phyloP scores from a whole-genome alignment of 2,329 filamentous ascomycete genomes.

The Alternaria gansuensis region DNA sequence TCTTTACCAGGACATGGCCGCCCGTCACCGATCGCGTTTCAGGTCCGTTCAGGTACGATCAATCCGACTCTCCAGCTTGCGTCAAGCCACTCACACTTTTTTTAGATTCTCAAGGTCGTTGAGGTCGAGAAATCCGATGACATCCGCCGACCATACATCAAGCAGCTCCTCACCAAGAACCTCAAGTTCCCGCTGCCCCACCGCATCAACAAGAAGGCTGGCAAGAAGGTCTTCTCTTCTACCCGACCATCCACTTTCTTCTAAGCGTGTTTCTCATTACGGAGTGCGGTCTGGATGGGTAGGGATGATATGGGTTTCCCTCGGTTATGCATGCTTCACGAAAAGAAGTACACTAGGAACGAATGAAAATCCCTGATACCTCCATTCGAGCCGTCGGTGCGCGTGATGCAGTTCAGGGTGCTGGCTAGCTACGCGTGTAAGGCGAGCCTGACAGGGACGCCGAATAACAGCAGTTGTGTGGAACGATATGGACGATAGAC shows the following conservation, averaged over 20 bases:
- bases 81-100: conserved; percentile 12
- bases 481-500: conserved; percentile 19
- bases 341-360: conserved; percentile 55
- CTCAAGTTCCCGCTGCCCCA: conserved; percentile 99
- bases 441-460: conserved; percentile 10
- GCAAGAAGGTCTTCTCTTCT: conserved; percentile 91
- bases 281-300: conserved; percentile 52
- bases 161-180: conserved; percentile 93
- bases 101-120: conserved; percentile 94
- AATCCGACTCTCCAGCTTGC: background rate
- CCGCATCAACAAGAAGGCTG: conserved; percentile 82
- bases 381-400: conserved; percentile 35
- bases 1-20: conserved; percentile 99
- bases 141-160: conserved; percentile 98
- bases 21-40: conserved; percentile 97
- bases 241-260: conserved; percentile 97
- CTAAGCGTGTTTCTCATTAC: conserved; percentile 67
- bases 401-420: conserved; percentile 35
- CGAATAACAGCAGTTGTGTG: conserved; percentile 9
- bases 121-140: conserved; percentile 95
- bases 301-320: conserved; percentile 53
- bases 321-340: conserved; percentile 54
- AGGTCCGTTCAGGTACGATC: conserved; percentile 92
- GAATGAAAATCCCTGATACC: conserved; percentile 56
- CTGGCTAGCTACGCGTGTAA: conserved; percentile 15